Evolutionary conservation across 495 filamentous ascomycete genomes (phyloP).

Genomic region (Mycothermus thermophilus): DNA sequence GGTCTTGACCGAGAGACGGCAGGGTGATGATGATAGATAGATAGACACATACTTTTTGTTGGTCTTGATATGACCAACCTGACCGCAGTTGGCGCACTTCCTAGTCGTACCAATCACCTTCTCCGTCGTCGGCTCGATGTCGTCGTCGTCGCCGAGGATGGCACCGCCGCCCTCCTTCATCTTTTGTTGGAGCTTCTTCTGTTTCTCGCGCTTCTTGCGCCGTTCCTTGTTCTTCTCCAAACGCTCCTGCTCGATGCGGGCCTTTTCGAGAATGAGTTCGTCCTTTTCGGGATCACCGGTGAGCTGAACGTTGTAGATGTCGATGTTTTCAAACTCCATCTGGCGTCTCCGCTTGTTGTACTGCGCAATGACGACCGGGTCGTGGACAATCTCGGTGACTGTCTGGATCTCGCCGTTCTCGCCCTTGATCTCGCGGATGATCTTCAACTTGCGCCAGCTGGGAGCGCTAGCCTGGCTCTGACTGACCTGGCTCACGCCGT

Average conservation of each 20-base stretch:
- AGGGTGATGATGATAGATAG: background rate
- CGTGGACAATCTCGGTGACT: conserved; percentile 49
- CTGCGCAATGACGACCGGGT: conserved; percentile 59
- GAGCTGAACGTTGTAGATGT: conserved; percentile 41
- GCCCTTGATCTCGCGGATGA: conserved; percentile 50
- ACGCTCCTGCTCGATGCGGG: conserved; percentile 64
- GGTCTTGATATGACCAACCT: conserved; percentile 96
- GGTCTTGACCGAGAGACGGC: background rate
- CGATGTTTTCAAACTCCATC: conserved; percentile 50
- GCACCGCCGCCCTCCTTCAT: conserved; percentile 26
- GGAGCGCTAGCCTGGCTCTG: conserved; percentile 54
- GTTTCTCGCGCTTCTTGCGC: conserved; percentile 77
- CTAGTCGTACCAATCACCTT: conserved; percentile 55
- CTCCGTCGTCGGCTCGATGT: conserved; percentile 37
- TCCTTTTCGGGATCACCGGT: conserved; percentile 60
- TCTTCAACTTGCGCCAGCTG: conserved; percentile 57
- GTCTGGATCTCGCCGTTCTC: conserved; percentile 47
- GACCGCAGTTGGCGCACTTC: conserved; percentile 94
- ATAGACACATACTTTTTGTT: conserved; percentile 71
- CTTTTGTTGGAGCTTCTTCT: conserved; percentile 46
- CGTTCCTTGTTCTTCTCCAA: conserved; percentile 85
- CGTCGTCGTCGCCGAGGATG: conserved; percentile 21
- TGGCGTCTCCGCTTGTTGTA: conserved; percentile 40
- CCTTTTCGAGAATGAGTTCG: conserved; percentile 20
- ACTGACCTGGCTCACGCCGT: conserved; percentile 78